Percentiles rank a stretch among this genome's conserved stretches.
These are phyloP conservation scores for Penicillium sp. DNA, from an alignment of 2,329 filamentous ascomycete species.

Conservation along the genomic window DNA sequence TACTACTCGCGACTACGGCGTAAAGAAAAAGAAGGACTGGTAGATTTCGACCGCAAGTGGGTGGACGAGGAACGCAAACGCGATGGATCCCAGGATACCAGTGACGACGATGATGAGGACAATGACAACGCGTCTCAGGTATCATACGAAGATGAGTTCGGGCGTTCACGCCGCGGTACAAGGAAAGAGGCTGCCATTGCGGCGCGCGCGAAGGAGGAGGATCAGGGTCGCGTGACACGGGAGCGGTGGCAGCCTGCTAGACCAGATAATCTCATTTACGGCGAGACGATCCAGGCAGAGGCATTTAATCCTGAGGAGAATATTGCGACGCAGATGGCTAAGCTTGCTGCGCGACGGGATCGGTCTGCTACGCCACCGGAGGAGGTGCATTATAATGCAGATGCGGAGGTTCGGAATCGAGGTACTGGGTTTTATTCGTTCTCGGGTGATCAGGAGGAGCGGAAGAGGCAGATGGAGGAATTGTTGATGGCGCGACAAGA, in stretches of 20 bases:
- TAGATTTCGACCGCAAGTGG: slow-evolving; percentile 98
- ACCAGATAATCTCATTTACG: slow-evolving; percentile 74
- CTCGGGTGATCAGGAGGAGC: slow-evolving; percentile 68
- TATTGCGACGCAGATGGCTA: slow-evolving; percentile 68
- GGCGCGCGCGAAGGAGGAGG: slow-evolving; percentile 51
- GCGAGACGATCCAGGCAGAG: slow-evolving; percentile 77
- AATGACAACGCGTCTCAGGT: slow-evolving; percentile 63
- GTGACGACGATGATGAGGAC: slow-evolving; percentile 42
- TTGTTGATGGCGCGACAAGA: slow-evolving; percentile 62
- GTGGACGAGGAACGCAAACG: slow-evolving; percentile 61
- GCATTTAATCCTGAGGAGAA: slow-evolving; percentile 77
- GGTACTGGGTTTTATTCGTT: slow-evolving; percentile 93
- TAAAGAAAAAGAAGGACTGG: slow-evolving; percentile 59
- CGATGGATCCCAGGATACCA: slow-evolving; percentile 34
- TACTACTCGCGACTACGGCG: slow-evolving; percentile 59
- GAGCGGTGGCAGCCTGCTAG: slow-evolving; percentile 47
- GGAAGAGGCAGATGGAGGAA: slow-evolving; percentile 72
- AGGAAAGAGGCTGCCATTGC: slow-evolving; percentile 66
- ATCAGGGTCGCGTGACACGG: slow-evolving; percentile 12
- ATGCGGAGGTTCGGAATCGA: slow-evolving; percentile 78
- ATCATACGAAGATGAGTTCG: slow-evolving; percentile 90
- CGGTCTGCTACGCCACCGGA: slow-evolving; percentile 76
- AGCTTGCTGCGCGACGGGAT: slow-evolving; percentile 75
- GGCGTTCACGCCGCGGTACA: slow-evolving; percentile 74
- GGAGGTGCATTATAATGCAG: slow-evolving; percentile 81